These are phyloP conservation scores for Symbiodinium natans DNA, from an alignment of 73 alveolate species.

Conservation along the genomic window DNA sequence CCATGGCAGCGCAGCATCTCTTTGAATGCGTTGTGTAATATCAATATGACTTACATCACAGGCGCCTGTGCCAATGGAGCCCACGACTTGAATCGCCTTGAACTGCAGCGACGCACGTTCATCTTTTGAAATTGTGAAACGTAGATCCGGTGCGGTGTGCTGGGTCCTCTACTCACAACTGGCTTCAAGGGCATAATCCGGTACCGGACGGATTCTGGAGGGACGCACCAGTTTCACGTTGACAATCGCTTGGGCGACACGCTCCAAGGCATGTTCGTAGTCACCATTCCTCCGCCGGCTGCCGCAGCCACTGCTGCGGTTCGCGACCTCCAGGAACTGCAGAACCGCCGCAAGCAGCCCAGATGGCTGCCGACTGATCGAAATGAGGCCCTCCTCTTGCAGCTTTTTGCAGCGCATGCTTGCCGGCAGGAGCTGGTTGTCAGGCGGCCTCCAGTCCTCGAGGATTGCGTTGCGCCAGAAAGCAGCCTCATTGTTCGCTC, in stretches of 20 bases:
- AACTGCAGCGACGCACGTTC: neutral
- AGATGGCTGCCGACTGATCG: neutral
- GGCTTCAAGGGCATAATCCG: neutral
- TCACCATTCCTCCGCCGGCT: conserved; percentile 11
- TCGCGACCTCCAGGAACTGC: conserved; percentile 45
- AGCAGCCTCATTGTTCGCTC: too few relatives aligned
- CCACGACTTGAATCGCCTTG: neutral
- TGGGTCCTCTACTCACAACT: too few relatives aligned
- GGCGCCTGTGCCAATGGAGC: neutral
- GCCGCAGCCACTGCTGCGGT: conserved; percentile 61
- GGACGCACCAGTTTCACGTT: neutral
- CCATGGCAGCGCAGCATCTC: neutral
- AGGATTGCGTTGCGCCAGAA: too few relatives aligned
- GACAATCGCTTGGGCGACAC: neutral
- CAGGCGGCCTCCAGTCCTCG: conserved; percentile 65
- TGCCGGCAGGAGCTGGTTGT: conserved; percentile 38
- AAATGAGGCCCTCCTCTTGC: neutral
- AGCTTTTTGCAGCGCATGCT: conserved; percentile 24
- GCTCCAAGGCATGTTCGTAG: neutral
- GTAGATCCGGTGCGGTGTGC: too few relatives aligned
- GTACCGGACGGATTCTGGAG: conserved; percentile 9
- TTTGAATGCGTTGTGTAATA: neutral
- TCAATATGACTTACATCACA: neutral
- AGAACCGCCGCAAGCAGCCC: conserved; percentile 57
- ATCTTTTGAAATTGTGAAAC: too few relatives aligned